phyloP scores from a whole-genome alignment of 176 grass and related monocot species.

The Pontederia paniculata region DNA sequence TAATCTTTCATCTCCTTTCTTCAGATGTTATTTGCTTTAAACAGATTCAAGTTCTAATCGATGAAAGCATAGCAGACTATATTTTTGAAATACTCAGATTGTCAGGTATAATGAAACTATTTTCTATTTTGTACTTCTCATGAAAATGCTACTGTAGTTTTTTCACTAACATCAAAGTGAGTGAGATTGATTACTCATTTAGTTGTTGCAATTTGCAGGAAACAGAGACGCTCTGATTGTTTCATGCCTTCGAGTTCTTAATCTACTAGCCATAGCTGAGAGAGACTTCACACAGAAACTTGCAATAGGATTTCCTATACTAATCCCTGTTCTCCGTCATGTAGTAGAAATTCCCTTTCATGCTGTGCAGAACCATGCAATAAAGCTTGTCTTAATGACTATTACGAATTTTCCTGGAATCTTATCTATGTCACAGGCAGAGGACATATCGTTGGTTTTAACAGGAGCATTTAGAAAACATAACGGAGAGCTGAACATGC shows the following conservation, averaged over 20 bases:
- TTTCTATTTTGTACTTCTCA: not conserved
- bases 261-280: constrained; percentile 50
- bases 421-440: constrained; percentile 53
- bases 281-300: constrained; percentile 69
- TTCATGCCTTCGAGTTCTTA: constrained; percentile 61
- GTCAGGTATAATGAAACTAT: constrained; percentile 36
- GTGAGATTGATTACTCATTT: too few relatives aligned
- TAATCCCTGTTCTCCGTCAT: constrained; percentile 77
- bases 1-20: constrained; percentile 74
- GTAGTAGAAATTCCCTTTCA: constrained; percentile 83
- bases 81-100: constrained; percentile 80
- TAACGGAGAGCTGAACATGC: constrained; percentile 36
- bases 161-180: too few relatives aligned
- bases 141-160: too few relatives aligned
- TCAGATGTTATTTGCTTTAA: constrained; percentile 36
- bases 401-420: constrained; percentile 57
- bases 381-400: constrained; percentile 57
- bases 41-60: constrained; percentile 61
- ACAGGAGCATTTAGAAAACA: constrained; percentile 55
- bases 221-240: constrained; percentile 66
- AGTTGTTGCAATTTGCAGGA: constrained; percentile 45
- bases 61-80: constrained; percentile 84
- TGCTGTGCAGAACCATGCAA: constrained; percentile 59
- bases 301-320: constrained; percentile 57
- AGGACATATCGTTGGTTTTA: constrained; percentile 56